Evolutionary conservation across 441 rosid species (phyloP), one percentile per base, ranked within the genome.

Genomic region (Jatropha podagrica): DNA sequence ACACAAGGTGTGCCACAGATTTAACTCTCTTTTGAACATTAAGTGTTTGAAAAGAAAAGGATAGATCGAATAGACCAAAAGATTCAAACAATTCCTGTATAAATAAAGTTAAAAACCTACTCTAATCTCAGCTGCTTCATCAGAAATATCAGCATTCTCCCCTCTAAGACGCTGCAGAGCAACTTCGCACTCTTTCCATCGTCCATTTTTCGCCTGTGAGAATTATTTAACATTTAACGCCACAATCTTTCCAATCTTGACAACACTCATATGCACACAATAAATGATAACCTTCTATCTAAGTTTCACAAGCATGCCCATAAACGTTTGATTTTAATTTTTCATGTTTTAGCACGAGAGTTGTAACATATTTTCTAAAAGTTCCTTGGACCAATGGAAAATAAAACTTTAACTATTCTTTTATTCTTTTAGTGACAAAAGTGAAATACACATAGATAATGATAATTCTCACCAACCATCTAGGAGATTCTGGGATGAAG

Each of bases 401-500:
- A 67, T 27, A 63, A 84, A 56, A 61, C 17, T 38, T 23, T 11
- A 9, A 17, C 4, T 10, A 6, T 38, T 12, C 32, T 20, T 55
- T 70, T 56, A 11, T 56, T 52, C 10, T 37, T 41, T 59, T n/a
- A 7, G 15, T 41, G 65, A 41, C 20, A 40, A 71, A 23, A 71
- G 52, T 54, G 2, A 26, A 58, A 11, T 26, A 60, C 15, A 27
- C 11, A 73, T 10, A 65, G 5, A 67, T 68, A 46, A 20, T 69
- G 15, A 18, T 15, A 54, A 64, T 74, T 48, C 88, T 79, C 84
- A 91, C 98, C 95, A 94, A 84, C 95, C 98, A 94, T 69, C 97
- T 85, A 74, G 97, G 97, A 80, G 98, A 94, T 80, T 91, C 96
- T 49, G 98, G 96, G 63, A 92, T 84, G 88, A 94, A 92, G 83